Base-by-base conservation (phyloP, 768 basidiomycete genomes). In the Rhizopogon rudus region DNA sequence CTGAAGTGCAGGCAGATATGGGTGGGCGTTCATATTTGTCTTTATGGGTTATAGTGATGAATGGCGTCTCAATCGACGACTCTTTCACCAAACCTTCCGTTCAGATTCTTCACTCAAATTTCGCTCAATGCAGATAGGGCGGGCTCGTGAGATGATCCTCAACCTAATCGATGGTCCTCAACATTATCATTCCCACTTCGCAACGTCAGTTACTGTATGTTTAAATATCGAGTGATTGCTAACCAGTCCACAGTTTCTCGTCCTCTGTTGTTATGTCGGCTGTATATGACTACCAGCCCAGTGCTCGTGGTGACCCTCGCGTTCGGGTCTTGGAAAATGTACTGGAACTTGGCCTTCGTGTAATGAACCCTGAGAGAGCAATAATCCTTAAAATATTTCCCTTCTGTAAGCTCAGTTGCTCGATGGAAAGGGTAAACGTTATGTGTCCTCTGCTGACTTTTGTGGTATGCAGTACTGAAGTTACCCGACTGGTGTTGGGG, bases 371-470 rank as follows among this genome's bases (percentile, higher is more conserved):
- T 4, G 53, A 59, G 43, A 57, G 43, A 43, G 58, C 44, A 13
- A 5, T 39, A 3, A 43, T 58, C 6, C 39, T 58, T 43, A 56
- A 45, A 10, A 8, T 22, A 2, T 56, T 61, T 25, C 62, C 62
- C 1, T 61, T 63, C 42, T 40, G 60, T 61, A 41, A 56, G 62
- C 20, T 20, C 51, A 31, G 31, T 40, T 46, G 1, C 6, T 6
- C 5, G n/a, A 46, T 52, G 33, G 8, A 5, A 1, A 7, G n/a
- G 13, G 10, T 25, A 6, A 43, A 59, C 58, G 39, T 43, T 37
- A 13, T 10, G 33, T 50, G 12, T 56, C 4, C 56, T 56, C 61
- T 68, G 61, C 16, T 77, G 75, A 73, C 56, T 76, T 45, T 75
- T 77, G 4, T 71, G 73, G 3, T 71, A 72, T 8, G 54, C 53